phyloP scores from a whole-genome alignment of 129 eudicot species.

The Lonicera japonica region DNA sequence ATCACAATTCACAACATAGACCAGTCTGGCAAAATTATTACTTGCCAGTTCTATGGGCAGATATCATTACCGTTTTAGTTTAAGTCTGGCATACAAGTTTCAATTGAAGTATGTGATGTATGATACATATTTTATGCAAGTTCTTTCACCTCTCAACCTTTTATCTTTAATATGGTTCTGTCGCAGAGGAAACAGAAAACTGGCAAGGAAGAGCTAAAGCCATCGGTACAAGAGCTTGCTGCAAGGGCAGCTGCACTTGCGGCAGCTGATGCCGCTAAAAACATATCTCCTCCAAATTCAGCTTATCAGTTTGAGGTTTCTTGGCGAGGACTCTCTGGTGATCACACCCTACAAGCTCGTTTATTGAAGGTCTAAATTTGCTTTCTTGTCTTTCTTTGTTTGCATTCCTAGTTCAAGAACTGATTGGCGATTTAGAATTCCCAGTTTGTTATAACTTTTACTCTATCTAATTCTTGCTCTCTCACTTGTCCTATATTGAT shows the following conservation, averaged over 20 bases:
- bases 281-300: constrained; percentile 65
- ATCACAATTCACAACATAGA: no score
- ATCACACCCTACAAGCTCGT: constrained; percentile 58
- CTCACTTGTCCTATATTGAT: background rate
- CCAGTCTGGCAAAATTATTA: no score
- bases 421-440: background rate
- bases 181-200: constrained; percentile 39
- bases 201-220: constrained; percentile 49
- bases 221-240: constrained; percentile 86
- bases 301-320: constrained; percentile 92
- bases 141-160: background rate
- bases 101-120: background rate
- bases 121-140: background rate
- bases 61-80: no score
- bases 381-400: background rate
- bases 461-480: background rate
- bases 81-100: background rate
- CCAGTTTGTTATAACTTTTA: background rate
- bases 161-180: background rate
- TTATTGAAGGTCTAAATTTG: constrained; percentile 51
- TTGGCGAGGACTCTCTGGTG: constrained; percentile 90
- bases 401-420: background rate
- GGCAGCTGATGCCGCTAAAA: constrained; percentile 71
- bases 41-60: no score
- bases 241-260: constrained; percentile 90